These are phyloP conservation scores for Trametes polyzona DNA, from an alignment of 1,284 basidiomycete species.

Conservation along the genomic window DNA sequence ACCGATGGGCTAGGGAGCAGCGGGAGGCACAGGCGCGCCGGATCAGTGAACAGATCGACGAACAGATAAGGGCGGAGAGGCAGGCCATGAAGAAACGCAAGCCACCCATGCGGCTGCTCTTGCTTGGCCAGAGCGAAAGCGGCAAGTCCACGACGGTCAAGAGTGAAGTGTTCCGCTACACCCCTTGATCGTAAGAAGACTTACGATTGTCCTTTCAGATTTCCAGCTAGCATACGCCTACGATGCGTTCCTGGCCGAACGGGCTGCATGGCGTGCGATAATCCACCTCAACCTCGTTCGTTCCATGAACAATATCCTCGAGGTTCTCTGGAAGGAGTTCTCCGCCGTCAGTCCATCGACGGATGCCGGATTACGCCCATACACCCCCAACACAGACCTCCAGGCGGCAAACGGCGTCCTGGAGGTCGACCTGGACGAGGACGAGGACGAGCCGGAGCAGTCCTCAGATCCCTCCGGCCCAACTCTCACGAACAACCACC, in stretches of 20 bases:
- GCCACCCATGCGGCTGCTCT: conserved; percentile 58
- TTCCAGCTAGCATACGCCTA: conserved; percentile 47
- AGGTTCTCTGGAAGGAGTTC: conserved; percentile 48
- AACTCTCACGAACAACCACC: conserved; percentile 45
- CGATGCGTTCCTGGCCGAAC: conserved; percentile 56
- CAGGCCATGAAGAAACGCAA: conserved; percentile 56
- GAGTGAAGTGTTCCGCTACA: conserved; percentile 44
- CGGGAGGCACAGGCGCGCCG: conserved; percentile 63
- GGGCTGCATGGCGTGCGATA: conserved; percentile 61
- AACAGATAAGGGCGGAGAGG: conserved; percentile 59
- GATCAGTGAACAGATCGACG: conserved; percentile 70
- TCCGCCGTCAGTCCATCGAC: conserved; percentile 17
- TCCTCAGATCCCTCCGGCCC: conserved; percentile 8
- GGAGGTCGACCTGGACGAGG: conserved; percentile 13
- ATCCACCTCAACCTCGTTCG: conserved; percentile 67
- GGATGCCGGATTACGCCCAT: neutral
- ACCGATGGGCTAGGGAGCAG: conserved; percentile 53
- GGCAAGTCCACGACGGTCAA: conserved; percentile 67
- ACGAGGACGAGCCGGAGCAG: conserved; percentile 20
- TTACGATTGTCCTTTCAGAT: conserved; percentile 31
- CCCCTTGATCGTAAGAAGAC: neutral
- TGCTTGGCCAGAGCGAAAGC: conserved; percentile 50
- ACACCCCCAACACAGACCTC: neutral
- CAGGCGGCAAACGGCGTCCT: neutral
- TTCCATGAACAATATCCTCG: conserved; percentile 59